These are phyloP conservation scores for Clausena lansium DNA, from an alignment of 345 rosid genomes.

Conservation along the genomic window DNA sequence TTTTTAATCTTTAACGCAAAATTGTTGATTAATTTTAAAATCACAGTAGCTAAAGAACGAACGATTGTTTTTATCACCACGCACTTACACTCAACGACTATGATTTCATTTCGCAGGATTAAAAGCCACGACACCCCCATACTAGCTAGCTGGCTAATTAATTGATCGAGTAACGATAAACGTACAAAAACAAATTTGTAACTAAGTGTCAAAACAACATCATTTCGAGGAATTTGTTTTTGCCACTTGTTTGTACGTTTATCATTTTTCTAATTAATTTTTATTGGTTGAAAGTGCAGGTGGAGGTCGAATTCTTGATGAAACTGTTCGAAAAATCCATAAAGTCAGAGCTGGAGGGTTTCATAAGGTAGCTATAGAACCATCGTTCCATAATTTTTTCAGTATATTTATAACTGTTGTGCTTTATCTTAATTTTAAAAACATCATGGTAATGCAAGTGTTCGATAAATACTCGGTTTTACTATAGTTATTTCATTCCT, in stretches of 20 bases:
- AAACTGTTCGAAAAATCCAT: constrained; percentile 55
- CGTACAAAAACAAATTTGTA: no score
- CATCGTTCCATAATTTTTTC: neutral
- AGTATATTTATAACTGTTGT: no score
- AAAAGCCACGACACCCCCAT: neutral
- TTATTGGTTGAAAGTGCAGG: constrained; percentile 34
- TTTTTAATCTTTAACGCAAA: neutral
- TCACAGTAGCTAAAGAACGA: neutral
- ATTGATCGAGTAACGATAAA: no score
- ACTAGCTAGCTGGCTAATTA: neutral
- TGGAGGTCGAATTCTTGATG: constrained; percentile 68
- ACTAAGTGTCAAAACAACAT: no score
- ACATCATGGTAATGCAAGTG: no score
- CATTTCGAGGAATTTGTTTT: no score
- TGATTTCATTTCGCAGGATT: no score
- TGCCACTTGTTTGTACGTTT: neutral
- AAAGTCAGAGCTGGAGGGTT: constrained; percentile 37
- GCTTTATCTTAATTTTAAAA: no score
- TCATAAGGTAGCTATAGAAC: constrained; percentile 33
- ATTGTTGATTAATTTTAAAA: neutral
- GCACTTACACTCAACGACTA: no score
- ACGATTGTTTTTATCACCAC: no score
- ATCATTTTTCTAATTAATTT: neutral
- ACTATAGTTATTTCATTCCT: no score
- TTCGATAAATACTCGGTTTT: no score